A percentile compares a stretch with the other conserved stretches of the same genome.
phyloP scores from a whole-genome alignment of 2,329 filamentous ascomycete genomes.

The Sporothrix sp. region DNA sequence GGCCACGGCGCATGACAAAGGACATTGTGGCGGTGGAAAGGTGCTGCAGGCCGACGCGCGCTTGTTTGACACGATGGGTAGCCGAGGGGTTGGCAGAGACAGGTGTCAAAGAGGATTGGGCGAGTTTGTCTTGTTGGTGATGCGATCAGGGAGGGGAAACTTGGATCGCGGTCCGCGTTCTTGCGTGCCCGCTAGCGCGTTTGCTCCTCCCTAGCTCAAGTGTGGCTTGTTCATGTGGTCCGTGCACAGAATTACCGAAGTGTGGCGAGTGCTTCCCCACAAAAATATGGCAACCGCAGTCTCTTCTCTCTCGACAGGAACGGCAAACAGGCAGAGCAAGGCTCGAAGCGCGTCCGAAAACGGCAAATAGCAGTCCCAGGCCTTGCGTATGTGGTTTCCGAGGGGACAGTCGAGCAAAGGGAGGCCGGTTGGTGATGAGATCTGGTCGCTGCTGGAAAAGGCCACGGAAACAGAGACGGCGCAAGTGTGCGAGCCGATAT shows the following conservation, averaged over 20 bases:
- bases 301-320: not conserved
- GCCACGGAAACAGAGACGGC: not conserved
- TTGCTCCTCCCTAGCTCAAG: not conserved
- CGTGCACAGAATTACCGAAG: not conserved
- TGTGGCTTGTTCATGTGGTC: slow-evolving; percentile 1
- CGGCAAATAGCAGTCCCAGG: no score
- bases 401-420: no score
- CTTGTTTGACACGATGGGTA: no score
- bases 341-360: no score
- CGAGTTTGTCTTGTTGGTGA: not conserved
- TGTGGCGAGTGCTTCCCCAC: not conserved
- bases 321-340: not conserved
- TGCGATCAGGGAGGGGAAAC: not conserved
- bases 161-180: slow-evolving; percentile 1
- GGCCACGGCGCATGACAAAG: slow-evolving; percentile 19
- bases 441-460: not conserved
- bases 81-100: no score
- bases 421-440: not conserved
- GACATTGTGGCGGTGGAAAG: slow-evolving; percentile 17
- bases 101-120: not conserved
- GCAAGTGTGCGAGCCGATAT: not conserved
- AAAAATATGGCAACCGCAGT: not conserved
- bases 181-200: not conserved
- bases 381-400: no score
- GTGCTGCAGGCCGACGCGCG: no score